phyloP scores from a whole-genome alignment of 192 early-diverging fungal species.

The Phycomyces blakesleeanus region DNA sequence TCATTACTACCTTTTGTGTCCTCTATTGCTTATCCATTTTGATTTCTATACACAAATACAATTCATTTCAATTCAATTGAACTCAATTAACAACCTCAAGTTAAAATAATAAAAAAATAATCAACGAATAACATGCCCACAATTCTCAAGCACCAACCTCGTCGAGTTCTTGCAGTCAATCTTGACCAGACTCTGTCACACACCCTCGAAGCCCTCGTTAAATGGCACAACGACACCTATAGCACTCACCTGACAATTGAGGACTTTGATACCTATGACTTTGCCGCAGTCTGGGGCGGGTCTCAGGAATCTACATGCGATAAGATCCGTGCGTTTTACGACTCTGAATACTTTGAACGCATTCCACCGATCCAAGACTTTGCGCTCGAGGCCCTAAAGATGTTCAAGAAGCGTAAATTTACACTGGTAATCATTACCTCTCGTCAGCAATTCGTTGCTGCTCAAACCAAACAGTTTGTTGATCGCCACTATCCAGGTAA shows the following conservation, averaged over 20 bases:
- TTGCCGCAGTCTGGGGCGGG: conserved; percentile 51
- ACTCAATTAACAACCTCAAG: too few relatives aligned
- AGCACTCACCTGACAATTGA: conserved; percentile 39
- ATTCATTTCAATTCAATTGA: too few relatives aligned
- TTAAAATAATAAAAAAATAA: too few relatives aligned
- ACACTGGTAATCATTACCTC: conserved; percentile 55
- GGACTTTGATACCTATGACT: conserved; percentile 49
- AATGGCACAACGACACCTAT: conserved; percentile 54
- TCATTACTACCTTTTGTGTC: too few relatives aligned
- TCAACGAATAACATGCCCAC: too few relatives aligned
- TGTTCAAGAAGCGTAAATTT: conserved; percentile 49
- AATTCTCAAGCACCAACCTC: not conserved
- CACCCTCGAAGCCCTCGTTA: conserved; percentile 45
- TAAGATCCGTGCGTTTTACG: conserved; percentile 55
- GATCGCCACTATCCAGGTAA: conserved; percentile 48
- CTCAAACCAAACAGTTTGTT: conserved; percentile 54
- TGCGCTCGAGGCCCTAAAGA: conserved; percentile 48
- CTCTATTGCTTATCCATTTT: too few relatives aligned
- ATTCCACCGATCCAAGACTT: conserved; percentile 49
- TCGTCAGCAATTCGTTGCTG: conserved; percentile 55
- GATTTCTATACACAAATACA: too few relatives aligned
- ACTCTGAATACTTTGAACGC: conserved; percentile 48
- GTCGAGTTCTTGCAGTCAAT: conserved; percentile 40
- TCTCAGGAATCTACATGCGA: conserved; percentile 45
- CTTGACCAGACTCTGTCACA: conserved; percentile 52